A percentile compares a stretch with the other conserved stretches of the same genome.
These are phyloP conservation scores for Chlorella variabilis DNA, from an alignment of 163 green algal species.

Conservation along the genomic window DNA sequence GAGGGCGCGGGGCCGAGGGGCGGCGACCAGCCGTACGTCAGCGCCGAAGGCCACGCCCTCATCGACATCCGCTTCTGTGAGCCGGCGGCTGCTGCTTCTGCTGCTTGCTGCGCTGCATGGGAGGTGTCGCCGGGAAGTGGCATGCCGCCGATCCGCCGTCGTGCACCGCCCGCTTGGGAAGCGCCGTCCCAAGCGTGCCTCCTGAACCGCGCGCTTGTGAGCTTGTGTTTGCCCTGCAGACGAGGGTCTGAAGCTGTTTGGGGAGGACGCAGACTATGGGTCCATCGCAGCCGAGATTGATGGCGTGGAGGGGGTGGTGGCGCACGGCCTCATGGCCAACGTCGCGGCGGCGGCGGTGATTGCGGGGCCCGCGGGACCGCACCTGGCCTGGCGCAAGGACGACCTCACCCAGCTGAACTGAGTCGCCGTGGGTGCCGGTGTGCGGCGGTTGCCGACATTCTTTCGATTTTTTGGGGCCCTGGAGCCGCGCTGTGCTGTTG, in stretches of 20 bases:
- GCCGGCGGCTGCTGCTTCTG: no score
- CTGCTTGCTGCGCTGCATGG: not conserved
- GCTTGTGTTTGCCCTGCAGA: conserved; percentile 40
- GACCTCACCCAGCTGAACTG: not conserved
- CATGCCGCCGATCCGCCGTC: no score
- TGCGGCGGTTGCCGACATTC: no score
- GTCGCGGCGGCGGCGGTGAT: conserved; percentile 26
- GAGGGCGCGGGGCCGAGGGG: conserved; percentile 54
- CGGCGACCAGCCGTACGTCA: conserved; percentile 63
- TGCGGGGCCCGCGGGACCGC: not conserved
- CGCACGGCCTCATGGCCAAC: conserved; percentile 62
- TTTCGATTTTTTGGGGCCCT: no score
- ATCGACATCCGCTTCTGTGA: conserved; percentile 76
- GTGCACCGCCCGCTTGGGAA: no score
- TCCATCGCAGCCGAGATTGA: conserved; percentile 60
- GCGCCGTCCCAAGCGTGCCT: not conserved
- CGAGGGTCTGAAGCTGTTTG: conserved; percentile 69
- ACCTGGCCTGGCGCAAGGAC: conserved; percentile 12
- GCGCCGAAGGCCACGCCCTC: conserved; percentile 66
- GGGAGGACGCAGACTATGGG: conserved; percentile 58
- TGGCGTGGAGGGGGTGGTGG: conserved; percentile 57
- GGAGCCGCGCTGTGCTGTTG: no score
- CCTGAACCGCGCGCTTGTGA: not conserved
- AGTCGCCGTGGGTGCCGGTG: no score
- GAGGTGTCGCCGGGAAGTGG: not conserved